These are phyloP conservation scores for Collybia sp. DNA, from an alignment of 768 basidiomycete species.

Conservation along the genomic window DNA sequence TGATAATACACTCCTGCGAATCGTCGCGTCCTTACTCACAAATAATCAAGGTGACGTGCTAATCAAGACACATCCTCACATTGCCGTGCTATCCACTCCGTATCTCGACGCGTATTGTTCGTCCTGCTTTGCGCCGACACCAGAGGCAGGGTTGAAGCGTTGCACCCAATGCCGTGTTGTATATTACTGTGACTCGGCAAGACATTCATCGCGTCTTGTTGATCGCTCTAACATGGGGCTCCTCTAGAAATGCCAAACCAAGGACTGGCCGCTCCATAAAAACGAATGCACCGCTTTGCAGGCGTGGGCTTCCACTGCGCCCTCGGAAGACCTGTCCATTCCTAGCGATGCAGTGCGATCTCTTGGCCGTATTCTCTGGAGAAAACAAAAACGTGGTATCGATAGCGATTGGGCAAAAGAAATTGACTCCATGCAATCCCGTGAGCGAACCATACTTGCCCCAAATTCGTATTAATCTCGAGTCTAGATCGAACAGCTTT, in stretches of 20 bases:
- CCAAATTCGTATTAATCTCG: not conserved
- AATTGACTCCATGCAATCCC: constrained; percentile 70
- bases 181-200: constrained; percentile 73
- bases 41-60: constrained; percentile 49
- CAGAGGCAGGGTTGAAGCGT: constrained; percentile 43
- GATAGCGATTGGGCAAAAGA: constrained; percentile 58
- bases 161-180: constrained; percentile 71
- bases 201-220: constrained; percentile 15
- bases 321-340: constrained; percentile 38
- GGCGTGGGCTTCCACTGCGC: constrained; percentile 48
- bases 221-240: not conserved
- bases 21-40: not conserved
- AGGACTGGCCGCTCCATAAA: constrained; percentile 75
- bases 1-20: constrained; percentile 10
- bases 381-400: constrained; percentile 47
- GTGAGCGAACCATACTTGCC: constrained; percentile 36
- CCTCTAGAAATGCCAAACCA: constrained; percentile 59
- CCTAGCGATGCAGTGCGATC: constrained; percentile 81
- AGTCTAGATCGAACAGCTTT: constrained; percentile 53
- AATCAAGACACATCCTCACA: constrained; percentile 53
- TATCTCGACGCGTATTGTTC: constrained; percentile 67
- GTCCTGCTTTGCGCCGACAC: constrained; percentile 46
- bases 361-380: constrained; percentile 73
- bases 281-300: constrained; percentile 71
- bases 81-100: constrained; percentile 59